Base-by-base conservation (phyloP, 768 basidiomycete species). In the Mycena maculata region DNA sequence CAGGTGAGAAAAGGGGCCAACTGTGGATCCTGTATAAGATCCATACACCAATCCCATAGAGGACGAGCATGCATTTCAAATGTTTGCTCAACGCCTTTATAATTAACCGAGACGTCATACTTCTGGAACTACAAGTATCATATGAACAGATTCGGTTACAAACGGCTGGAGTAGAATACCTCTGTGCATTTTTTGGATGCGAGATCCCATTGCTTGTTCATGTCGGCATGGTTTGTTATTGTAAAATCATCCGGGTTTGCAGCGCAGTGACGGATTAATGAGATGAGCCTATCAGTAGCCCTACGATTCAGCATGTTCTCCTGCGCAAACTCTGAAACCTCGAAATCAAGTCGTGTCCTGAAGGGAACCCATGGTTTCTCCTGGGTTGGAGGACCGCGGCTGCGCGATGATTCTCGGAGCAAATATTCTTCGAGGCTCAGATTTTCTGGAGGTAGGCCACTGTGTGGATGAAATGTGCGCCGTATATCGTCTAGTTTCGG, bases 281-380 rank as follows among this genome's bases (percentile, higher is more conserved):
- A 28, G 16, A 56, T 39, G 3, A 56, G 28, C 42, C 15, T 56
- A 7, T 56, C 18, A 8, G 15, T 56, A 1, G 22, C 23, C 16
- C 25, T 41, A 10, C 18, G 4, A 28, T 56, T 56, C 39, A 56
- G 11, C 36, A 39, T 56, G 9, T 25, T 30, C 9, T 56, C 38
- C 13, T 41, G 38, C n/a, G 39, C 54, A 30, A 56, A 56, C 13
- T 56, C 54, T 2, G 54, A 39, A 20, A 56, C 54, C 25, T 56
- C 54, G 18, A 56, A 56, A 28, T 56, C 54, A 18, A 56, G 39
- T 18, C 54, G 54, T 8, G 54, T 56, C 25, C 25, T 8, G 28
- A 56, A 56, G 6, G 54, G 54, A 28, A 28, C 12, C 54, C 54
- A 56, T 2, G 54, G 54, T 28, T 56, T 6, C 15, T 27, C 38